A percentile compares a stretch with the other conserved stretches of the same genome.
phyloP scores from a whole-genome alignment of 257 asterid species.

The Solanum neorickii region DNA sequence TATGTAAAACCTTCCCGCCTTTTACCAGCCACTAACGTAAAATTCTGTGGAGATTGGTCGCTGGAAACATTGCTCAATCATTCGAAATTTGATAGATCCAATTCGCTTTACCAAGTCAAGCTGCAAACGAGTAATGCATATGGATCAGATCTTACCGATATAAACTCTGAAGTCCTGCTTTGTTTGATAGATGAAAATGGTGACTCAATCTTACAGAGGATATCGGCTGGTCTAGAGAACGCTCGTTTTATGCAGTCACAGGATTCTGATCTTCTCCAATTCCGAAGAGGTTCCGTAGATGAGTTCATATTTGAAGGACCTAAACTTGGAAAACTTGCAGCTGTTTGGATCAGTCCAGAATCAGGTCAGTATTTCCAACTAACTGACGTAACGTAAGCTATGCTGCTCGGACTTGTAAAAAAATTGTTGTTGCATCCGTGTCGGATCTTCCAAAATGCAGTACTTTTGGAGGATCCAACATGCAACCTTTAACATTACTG shows the following conservation, averaged over 20 bases:
- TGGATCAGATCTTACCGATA: constrained; percentile 63
- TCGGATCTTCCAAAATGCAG: not conserved
- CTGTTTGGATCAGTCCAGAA: constrained; percentile 75
- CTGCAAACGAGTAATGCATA: constrained; percentile 48
- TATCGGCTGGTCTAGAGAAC: constrained; percentile 29
- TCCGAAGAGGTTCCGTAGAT: constrained; percentile 53
- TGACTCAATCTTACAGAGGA: constrained; percentile 62
- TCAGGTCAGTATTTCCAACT: constrained; percentile 41
- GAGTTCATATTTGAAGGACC: constrained; percentile 78
- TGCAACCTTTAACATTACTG: not conserved
- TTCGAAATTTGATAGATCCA: constrained; percentile 6
- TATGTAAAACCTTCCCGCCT: constrained; percentile 66
- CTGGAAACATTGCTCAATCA: constrained; percentile 18
- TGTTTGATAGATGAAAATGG: constrained; percentile 76
- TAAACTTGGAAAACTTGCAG: constrained; percentile 51
- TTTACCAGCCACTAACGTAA: constrained; percentile 40
- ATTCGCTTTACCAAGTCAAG: constrained; percentile 40
- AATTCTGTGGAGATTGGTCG: constrained; percentile 21
- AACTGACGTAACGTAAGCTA: not conserved
- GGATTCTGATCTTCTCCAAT: constrained; percentile 26
- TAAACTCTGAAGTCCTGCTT: constrained; percentile 46
- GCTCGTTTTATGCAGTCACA: constrained; percentile 9
- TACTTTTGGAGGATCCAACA: not conserved
- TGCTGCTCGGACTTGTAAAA: not conserved
- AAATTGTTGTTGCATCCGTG: not conserved